These are phyloP conservation scores for Paxillus rubicundulus DNA, from an alignment of 768 basidiomycete genomes.

Conservation along the genomic window DNA sequence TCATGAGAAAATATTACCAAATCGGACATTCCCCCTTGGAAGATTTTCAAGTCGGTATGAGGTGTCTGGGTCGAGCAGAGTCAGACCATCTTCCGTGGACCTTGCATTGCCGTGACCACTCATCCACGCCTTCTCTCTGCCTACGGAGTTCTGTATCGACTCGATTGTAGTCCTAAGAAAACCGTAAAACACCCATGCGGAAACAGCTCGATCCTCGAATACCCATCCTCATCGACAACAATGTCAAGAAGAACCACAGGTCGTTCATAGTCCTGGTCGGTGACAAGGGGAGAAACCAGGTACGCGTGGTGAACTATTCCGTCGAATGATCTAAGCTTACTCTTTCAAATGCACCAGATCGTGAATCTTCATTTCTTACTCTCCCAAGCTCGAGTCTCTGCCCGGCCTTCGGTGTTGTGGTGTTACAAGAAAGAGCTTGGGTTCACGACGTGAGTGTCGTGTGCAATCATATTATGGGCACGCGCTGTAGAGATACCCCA, in stretches of 20 bases:
- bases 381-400: conserved; percentile 86
- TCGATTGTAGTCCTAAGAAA: no score
- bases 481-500: background rate
- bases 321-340: background rate
- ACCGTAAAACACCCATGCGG: conserved; percentile 45
- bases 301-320: conserved; percentile 28
- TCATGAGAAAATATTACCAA: background rate
- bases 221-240: conserved; percentile 83
- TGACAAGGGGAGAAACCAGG: conserved; percentile 90
- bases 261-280: conserved; percentile 97
- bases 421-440: conserved; percentile 99
- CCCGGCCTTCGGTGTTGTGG: conserved; percentile 91
- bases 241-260: conserved; percentile 80
- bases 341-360: conserved; percentile 44
- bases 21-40: background rate
- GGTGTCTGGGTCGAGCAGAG: no score
- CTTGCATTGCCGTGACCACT: no score
- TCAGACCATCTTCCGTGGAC: no score
- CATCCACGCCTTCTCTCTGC: background rate
- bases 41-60: background rate
- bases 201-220: conserved; percentile 89
- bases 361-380: conserved; percentile 96
- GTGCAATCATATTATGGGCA: background rate
- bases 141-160: no score
- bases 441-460: conserved; percentile 73